phyloP scores from a whole-genome alignment of 331 rosid genomes.

The Acacia pycnantha region DNA sequence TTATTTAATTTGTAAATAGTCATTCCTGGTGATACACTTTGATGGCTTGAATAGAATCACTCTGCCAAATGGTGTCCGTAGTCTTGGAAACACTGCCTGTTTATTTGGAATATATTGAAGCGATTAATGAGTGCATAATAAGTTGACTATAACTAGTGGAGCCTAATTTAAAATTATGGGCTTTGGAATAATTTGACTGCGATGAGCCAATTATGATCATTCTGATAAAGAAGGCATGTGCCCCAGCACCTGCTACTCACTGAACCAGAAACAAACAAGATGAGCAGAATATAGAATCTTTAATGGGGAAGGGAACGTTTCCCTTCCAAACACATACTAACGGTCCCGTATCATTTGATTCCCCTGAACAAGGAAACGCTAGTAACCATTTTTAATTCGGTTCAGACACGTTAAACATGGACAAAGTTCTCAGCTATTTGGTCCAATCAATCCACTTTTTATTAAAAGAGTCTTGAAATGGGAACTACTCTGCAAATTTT shows the following conservation, averaged over 20 bases:
- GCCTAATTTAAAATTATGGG: not conserved
- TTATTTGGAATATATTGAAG: not conserved
- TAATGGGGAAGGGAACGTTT: conserved; percentile 23
- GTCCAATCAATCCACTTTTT: not conserved
- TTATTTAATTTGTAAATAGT: not conserved
- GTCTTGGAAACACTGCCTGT: not conserved
- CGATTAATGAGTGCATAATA: conserved; percentile 1
- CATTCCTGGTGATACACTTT: not conserved
- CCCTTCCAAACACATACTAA: conserved; percentile 20
- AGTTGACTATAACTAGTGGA: conserved; percentile 17
- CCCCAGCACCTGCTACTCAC: conserved; percentile 7
- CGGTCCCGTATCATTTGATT: conserved; percentile 21
- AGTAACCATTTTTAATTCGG: conserved; percentile 11
- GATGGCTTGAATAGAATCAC: not conserved
- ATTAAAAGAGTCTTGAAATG: not conserved
- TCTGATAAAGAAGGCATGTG: conserved; percentile 18
- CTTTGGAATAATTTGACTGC: conserved; percentile 1
- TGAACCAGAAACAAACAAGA: conserved; percentile 20
- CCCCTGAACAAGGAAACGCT: conserved; percentile 15
- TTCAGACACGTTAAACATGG: conserved; percentile 8
- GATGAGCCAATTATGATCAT: not conserved
- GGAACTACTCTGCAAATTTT: conserved; percentile 10
- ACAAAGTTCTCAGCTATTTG: not conserved
- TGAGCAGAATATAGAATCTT: conserved; percentile 32
- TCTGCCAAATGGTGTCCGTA: not conserved